Conservation (phyloP, 2,329 filamentous ascomycete species). For the Colletotrichum falcatum region DNA sequence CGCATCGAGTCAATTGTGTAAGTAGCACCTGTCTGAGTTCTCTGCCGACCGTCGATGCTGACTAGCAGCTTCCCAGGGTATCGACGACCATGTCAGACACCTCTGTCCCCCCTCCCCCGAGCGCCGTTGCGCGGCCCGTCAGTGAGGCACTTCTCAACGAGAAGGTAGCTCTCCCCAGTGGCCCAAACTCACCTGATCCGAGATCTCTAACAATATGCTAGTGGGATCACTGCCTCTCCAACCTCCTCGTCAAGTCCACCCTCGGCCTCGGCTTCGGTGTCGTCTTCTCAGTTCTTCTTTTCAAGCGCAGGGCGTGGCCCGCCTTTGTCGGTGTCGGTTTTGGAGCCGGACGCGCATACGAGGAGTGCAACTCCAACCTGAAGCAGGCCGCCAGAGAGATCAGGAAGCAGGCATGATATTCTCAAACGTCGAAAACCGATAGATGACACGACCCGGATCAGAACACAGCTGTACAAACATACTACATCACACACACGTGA, state of each 20-base stretch:
- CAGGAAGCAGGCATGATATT: slow-evolving; percentile 61
- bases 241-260: slow-evolving; percentile 94
- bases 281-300: slow-evolving; percentile 97
- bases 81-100: slow-evolving; percentile 64
- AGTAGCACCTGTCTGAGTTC: slow-evolving; percentile 22
- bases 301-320: slow-evolving; percentile 98
- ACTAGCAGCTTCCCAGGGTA: slow-evolving; percentile 36
- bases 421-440: slow-evolving; percentile 32
- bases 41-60: slow-evolving; percentile 42
- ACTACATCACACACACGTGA: slow-evolving; percentile 38
- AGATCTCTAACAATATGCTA: slow-evolving; percentile 53
- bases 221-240: slow-evolving; percentile 99
- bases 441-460: slow-evolving; percentile 42
- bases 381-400: slow-evolving; percentile 71
- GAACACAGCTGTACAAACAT: slow-evolving; percentile 49
- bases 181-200: not conserved
- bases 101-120: slow-evolving; percentile 67
- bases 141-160: slow-evolving; percentile 99
- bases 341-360: slow-evolving; percentile 95
- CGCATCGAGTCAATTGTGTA: slow-evolving; percentile 35
- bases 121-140: slow-evolving; percentile 83
- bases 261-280: slow-evolving; percentile 97
- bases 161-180: slow-evolving; percentile 73
- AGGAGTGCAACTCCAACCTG: slow-evolving; percentile 92
- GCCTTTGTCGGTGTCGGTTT: slow-evolving; percentile 96